Evolutionary conservation across 257 asterid genomes (phyloP).

Genomic region (Forsythia viridissima): DNA sequence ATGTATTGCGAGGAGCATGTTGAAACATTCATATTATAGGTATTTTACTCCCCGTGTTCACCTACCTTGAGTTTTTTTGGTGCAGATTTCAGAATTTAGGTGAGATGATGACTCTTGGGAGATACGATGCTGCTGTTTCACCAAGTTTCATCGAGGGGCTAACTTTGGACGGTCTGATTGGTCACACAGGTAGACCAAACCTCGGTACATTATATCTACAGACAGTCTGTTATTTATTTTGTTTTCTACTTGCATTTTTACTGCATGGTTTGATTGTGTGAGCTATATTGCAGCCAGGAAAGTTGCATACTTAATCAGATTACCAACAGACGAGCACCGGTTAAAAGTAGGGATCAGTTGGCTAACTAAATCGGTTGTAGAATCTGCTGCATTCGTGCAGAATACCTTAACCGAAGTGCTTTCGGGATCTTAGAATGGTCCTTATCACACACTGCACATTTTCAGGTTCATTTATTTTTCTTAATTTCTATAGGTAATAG

Average conservation of each 20-base stretch:
- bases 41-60: background rate
- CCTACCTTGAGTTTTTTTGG: constrained; percentile 13
- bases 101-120: constrained; percentile 98
- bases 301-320: constrained; percentile 76
- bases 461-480: background rate
- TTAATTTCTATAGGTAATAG: background rate
- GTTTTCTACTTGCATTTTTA: constrained; percentile 4
- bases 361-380: constrained; percentile 79
- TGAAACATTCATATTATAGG: background rate
- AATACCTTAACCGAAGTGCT: constrained; percentile 57
- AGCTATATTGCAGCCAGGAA: constrained; percentile 69
- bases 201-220: background rate
- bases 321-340: constrained; percentile 93
- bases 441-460: background rate
- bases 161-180: constrained; percentile 86
- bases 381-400: constrained; percentile 75
- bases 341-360: constrained; percentile 88
- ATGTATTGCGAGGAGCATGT: background rate
- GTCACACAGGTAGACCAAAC: constrained; percentile 72
- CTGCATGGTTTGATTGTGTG: background rate
- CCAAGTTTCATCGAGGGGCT: constrained; percentile 84
- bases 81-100: constrained; percentile 90
- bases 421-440: constrained; percentile 38
- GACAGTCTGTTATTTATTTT: background rate
- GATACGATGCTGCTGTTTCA: constrained; percentile 80